A percentile compares a stretch with the other conserved stretches of the same genome.
Conservation (phyloP, 441 rosid species). For the Daphne laureola region DNA sequence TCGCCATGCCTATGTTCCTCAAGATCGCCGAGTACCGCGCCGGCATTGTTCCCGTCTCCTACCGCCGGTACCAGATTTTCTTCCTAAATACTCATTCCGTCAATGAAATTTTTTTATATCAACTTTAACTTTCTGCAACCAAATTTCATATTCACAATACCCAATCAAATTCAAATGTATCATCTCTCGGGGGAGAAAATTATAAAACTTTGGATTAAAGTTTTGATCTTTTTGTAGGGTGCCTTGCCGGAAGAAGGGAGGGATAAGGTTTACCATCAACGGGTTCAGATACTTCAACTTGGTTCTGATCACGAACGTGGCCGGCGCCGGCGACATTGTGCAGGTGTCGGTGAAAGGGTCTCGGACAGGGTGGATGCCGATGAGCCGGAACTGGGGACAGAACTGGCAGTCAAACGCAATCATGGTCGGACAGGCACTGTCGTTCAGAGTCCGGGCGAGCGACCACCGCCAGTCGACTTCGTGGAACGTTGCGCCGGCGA, state of each 20-base stretch:
- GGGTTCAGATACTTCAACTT: slow-evolving; percentile 74
- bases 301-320: slow-evolving; percentile 62
- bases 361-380: slow-evolving; percentile 49
- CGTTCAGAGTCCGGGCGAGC: slow-evolving; percentile 51
- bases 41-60: slow-evolving; percentile 79
- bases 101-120: too few relatives aligned
- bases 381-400: slow-evolving; percentile 82
- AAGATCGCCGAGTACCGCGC: slow-evolving; percentile 77
- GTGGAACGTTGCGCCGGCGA: slow-evolving; percentile 48
- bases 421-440: slow-evolving; percentile 52
- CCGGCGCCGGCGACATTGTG: slow-evolving; percentile 59
- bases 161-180: too few relatives aligned
- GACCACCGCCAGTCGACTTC: slow-evolving; percentile 63
- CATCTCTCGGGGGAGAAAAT: too few relatives aligned
- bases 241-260: slow-evolving; percentile 65
- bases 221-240: slow-evolving; percentile 23
- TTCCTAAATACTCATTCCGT: too few relatives aligned
- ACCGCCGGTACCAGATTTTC: slow-evolving; percentile 43
- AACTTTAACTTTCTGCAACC: too few relatives aligned
- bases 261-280: slow-evolving; percentile 62
- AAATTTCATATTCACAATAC: too few relatives aligned
- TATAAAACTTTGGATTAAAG: too few relatives aligned
- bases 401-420: slow-evolving; percentile 33
- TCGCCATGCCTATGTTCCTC: slow-evolving; percentile 89
- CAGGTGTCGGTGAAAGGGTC: slow-evolving; percentile 55